These are phyloP conservation scores for Diaporthe batatas DNA, from an alignment of 2,329 filamentous ascomycete species.

Conservation along the genomic window DNA sequence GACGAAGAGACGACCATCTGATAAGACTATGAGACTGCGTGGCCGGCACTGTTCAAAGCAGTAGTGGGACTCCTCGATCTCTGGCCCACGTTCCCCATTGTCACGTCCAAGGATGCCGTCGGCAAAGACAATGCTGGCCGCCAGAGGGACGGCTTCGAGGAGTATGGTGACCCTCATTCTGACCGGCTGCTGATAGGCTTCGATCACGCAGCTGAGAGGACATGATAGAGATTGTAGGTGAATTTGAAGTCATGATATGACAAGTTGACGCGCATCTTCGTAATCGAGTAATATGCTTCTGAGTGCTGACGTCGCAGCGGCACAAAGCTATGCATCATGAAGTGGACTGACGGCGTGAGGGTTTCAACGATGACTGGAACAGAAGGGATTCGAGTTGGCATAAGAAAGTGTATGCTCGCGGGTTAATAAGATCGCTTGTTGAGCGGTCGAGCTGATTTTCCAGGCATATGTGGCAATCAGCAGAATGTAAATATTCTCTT, in stretches of 20 bases:
- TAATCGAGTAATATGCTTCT: neutral
- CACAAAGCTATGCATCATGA: neutral
- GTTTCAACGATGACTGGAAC: slow-evolving; percentile 11
- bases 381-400: slow-evolving; percentile 5
- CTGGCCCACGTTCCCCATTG: slow-evolving; percentile 61
- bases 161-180: slow-evolving; percentile 4
- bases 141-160: neutral
- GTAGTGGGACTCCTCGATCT: slow-evolving; percentile 62
- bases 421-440: neutral
- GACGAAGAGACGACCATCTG: slow-evolving; percentile 57
- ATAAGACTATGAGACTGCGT: slow-evolving; percentile 58
- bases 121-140: neutral
- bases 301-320: neutral
- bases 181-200: neutral
- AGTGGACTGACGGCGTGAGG: neutral
- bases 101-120: slow-evolving; percentile 53
- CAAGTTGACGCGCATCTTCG: neutral
- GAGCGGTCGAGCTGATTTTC: neutral
- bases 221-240: neutral
- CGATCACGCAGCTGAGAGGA: neutral
- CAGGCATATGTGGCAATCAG: neutral
- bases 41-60: slow-evolving; percentile 61
- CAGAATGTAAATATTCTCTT: slow-evolving; percentile 3
- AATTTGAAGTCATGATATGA: slow-evolving; percentile 17
- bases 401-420: neutral